A percentile compares a stretch with the other conserved stretches of the same genome.
These are phyloP conservation scores for Aspergillus oerlinghausenensis DNA, from an alignment of 2,329 filamentous ascomycete genomes.

Conservation along the genomic window DNA sequence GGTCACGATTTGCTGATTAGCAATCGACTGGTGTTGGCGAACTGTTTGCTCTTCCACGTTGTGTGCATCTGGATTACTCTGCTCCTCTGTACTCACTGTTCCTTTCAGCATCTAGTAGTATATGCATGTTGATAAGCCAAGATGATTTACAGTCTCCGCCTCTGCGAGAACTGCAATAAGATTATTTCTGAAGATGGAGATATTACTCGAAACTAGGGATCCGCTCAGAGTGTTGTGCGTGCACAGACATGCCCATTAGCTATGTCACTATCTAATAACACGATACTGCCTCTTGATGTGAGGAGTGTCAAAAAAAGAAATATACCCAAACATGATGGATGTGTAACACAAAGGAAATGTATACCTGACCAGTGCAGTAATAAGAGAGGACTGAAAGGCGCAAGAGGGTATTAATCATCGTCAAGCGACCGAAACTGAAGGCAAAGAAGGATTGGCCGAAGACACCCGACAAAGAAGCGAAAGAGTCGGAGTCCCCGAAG, in stretches of 20 bases:
- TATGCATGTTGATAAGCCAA: background rate
- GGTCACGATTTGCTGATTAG: constrained; percentile 10
- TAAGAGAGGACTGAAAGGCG: constrained; percentile 4
- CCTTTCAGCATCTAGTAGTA: background rate
- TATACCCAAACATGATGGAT: background rate
- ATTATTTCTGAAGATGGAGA: background rate
- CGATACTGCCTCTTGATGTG: background rate
- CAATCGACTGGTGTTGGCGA: constrained; percentile 6
- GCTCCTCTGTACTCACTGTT: background rate
- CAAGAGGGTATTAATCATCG: background rate
- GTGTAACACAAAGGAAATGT: constrained; percentile 1
- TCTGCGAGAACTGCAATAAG: background rate
- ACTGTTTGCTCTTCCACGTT: background rate
- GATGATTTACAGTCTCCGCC: background rate
- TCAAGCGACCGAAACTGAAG: constrained; percentile 1
- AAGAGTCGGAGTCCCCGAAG: constrained; percentile 5
- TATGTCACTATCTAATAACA: background rate
- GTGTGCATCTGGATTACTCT: background rate
- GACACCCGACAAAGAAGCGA: constrained; percentile 7
- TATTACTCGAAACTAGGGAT: background rate
- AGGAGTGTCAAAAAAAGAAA: background rate
- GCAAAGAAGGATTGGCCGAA: constrained; percentile 1
- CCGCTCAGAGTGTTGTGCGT: background rate
- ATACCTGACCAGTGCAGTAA: background rate
- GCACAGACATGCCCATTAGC: background rate